Evolutionary conservation across 1,139 yeast genomes (phyloP).

Genomic region (Geotrichum fermentans): DNA sequence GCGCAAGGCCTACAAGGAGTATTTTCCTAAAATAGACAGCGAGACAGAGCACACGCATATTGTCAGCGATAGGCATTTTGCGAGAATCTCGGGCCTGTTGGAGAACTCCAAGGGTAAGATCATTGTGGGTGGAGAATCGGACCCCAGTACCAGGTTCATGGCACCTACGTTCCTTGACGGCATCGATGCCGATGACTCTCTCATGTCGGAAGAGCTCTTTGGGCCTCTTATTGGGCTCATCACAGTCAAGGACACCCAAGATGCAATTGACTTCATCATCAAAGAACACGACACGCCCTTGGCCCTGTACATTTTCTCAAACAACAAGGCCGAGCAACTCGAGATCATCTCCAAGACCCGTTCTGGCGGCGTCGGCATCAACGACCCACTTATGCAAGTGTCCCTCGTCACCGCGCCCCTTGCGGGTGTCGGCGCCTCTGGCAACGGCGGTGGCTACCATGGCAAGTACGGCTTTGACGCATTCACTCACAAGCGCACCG

Average conservation of each 20-base stretch:
- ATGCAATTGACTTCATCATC: constrained; percentile 48
- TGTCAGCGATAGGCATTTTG: constrained; percentile 56
- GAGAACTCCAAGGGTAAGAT: constrained; percentile 54
- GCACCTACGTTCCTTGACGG: constrained; percentile 71
- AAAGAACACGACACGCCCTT: constrained; percentile 75
- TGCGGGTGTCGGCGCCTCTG: constrained; percentile 88
- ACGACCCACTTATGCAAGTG: constrained; percentile 71
- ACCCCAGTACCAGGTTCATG: constrained; percentile 46
- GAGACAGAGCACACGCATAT: constrained; percentile 51
- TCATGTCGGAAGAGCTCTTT: constrained; percentile 75
- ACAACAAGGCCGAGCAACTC: constrained; percentile 49
- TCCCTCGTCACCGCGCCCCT: constrained; percentile 74
- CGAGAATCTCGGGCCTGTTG: constrained; percentile 47
- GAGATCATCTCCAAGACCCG: constrained; percentile 52
- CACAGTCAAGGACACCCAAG: constrained; percentile 47
- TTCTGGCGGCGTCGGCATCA: constrained; percentile 69
- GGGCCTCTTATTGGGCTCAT: constrained; percentile 83
- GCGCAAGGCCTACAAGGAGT: constrained; percentile 43
- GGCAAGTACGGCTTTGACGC: constrained; percentile 67
- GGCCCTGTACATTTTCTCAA: constrained; percentile 72
- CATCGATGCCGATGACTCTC: constrained; percentile 59
- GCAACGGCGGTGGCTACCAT: constrained; percentile 61
- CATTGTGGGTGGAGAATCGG: constrained; percentile 50
- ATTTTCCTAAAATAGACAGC: constrained; percentile 43
- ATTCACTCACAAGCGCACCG: constrained; percentile 72